Percentiles rank a stretch among this genome's conserved stretches.
phyloP scores from a whole-genome alignment of 371 early-diverging fungal species.

The Smittium mucronatum region DNA sequence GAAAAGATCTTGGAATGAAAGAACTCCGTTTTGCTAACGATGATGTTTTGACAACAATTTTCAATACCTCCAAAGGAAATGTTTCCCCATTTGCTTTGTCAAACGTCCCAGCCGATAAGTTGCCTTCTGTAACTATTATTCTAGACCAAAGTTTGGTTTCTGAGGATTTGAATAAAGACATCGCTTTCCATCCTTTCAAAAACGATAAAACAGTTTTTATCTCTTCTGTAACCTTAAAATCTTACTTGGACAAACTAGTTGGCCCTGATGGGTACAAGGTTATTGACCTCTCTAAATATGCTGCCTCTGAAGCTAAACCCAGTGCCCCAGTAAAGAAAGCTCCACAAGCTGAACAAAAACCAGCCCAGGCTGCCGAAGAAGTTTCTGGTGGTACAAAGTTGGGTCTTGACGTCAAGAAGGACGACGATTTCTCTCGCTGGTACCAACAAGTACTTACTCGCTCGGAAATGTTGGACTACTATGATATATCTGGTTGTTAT shows the following conservation, averaged over 20 bases:
- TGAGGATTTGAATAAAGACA: slow-evolving; percentile 16
- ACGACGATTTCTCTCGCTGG: slow-evolving; percentile 87
- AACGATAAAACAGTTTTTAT: slow-evolving; percentile 42
- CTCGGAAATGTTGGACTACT: slow-evolving; percentile 98
- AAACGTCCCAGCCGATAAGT: slow-evolving; percentile 36
- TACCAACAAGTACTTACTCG: slow-evolving; percentile 86
- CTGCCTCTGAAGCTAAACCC: slow-evolving; percentile 15
- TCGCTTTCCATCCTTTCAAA: slow-evolving; percentile 50
- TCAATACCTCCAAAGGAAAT: slow-evolving; percentile 40
- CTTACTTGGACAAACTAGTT: slow-evolving; percentile 29
- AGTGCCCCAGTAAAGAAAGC: slow-evolving; percentile 13
- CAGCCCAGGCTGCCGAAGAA: slow-evolving; percentile 17
- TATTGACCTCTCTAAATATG: slow-evolving; percentile 22
- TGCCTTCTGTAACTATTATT: slow-evolving; percentile 39
- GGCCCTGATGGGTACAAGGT: slow-evolving; percentile 20
- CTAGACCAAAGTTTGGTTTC: slow-evolving; percentile 40
- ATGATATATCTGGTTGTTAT: slow-evolving; percentile 98
- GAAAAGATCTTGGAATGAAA: slow-evolving; percentile 45
- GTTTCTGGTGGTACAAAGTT: slow-evolving; percentile 40
- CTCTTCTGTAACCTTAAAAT: slow-evolving; percentile 35
- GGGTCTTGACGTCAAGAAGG: slow-evolving; percentile 88
- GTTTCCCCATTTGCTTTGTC: slow-evolving; percentile 51
- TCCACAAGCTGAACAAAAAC: slow-evolving; percentile 13
- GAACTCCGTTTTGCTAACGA: slow-evolving; percentile 55
- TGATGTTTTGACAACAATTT: slow-evolving; percentile 40